Percentiles rank a stretch among this genome's conserved stretches.
These are phyloP conservation scores for Amanita muscaria DNA, from an alignment of 768 basidiomycete genomes.

Conservation along the genomic window DNA sequence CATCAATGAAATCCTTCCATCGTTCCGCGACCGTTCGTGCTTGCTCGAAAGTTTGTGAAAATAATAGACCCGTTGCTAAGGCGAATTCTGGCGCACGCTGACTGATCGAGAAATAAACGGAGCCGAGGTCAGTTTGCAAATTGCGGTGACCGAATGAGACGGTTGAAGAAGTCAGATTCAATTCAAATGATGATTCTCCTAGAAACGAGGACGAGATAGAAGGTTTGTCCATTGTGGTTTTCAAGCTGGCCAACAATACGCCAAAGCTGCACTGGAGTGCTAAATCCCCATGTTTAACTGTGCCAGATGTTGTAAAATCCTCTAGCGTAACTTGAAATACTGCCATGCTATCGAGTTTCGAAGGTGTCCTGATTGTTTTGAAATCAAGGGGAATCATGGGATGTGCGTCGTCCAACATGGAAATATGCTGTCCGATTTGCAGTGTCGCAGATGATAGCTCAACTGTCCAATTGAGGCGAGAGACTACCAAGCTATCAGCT, in stretches of 20 bases:
- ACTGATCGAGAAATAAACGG: slow-evolving; percentile 21
- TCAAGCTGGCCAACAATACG: slow-evolving; percentile 16
- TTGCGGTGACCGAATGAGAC: slow-evolving; percentile 5
- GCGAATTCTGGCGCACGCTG: slow-evolving; percentile 36
- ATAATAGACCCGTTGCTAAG: slow-evolving; percentile 23
- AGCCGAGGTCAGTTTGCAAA: slow-evolving; percentile 13
- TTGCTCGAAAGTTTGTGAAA: slow-evolving; percentile 18
- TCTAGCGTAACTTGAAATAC: slow-evolving; percentile 17
- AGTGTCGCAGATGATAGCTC: slow-evolving; percentile 30
- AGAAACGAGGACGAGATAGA: slow-evolving; percentile 16
- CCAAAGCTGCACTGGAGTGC: slow-evolving; percentile 17
- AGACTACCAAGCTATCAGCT: slow-evolving; percentile 11
- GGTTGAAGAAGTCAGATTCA: slow-evolving; percentile 11
- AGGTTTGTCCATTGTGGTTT: slow-evolving; percentile 25
- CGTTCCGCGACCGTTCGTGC: slow-evolving; percentile 18
- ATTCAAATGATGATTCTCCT: slow-evolving; percentile 21
- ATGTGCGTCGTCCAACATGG: slow-evolving; percentile 25
- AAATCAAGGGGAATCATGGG: slow-evolving; percentile 18
- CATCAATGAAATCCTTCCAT: slow-evolving; percentile 21
- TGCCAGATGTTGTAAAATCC: slow-evolving; percentile 17
- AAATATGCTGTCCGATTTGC: slow-evolving; percentile 40
- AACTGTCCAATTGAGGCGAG: slow-evolving; percentile 32
- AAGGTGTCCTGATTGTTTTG: slow-evolving; percentile 14
- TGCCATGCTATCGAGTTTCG: slow-evolving; percentile 24
- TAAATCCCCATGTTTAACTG: slow-evolving; percentile 12